Percentiles rank a stretch among this genome's conserved stretches.
phyloP scores from a whole-genome alignment of 139 green algal species.

The Chlamydomonas incerta region DNA sequence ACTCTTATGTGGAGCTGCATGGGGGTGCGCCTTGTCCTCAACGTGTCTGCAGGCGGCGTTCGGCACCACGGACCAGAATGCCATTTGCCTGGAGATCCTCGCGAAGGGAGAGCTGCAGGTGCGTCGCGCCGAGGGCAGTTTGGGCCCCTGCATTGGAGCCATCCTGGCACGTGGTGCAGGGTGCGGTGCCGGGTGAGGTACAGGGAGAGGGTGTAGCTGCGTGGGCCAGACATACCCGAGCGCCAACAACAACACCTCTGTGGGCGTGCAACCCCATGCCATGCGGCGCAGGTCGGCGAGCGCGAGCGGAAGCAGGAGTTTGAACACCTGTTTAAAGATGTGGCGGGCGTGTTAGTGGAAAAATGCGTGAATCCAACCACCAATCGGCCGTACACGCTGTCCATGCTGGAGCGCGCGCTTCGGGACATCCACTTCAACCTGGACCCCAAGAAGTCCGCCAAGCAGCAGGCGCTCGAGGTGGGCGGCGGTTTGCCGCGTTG shows the following conservation, averaged over 20 bases:
- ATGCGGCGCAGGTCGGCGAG: constrained; percentile 95
- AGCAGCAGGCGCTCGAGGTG: constrained; percentile 94
- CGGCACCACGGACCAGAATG: constrained; percentile 87
- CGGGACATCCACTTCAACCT: constrained; percentile 94
- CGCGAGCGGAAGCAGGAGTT: constrained; percentile 93
- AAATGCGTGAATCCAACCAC: constrained; percentile 95
- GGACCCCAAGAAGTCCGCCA: constrained; percentile 91
- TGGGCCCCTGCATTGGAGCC: too few species aligned
- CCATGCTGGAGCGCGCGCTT: constrained; percentile 95
- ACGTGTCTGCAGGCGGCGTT: constrained; percentile 75
- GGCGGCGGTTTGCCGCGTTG: too few species aligned
- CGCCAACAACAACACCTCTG: too few species aligned
- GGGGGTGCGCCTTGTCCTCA: background rate
- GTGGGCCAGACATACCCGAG: too few species aligned
- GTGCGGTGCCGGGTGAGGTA: too few species aligned
- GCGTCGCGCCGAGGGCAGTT: background rate
- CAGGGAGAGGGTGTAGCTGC: too few species aligned
- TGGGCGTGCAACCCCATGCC: too few species aligned
- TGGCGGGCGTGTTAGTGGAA: constrained; percentile 81
- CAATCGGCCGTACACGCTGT: constrained; percentile 92
- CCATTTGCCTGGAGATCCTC: constrained; percentile 91
- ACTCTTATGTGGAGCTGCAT: too few species aligned
- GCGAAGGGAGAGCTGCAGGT: constrained; percentile 94
- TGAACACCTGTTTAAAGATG: constrained; percentile 91
- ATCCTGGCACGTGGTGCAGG: too few species aligned